These are phyloP conservation scores for Clarireedia homoeocarpa DNA, from an alignment of 2,329 filamentous ascomycete genomes.

Conservation along the genomic window DNA sequence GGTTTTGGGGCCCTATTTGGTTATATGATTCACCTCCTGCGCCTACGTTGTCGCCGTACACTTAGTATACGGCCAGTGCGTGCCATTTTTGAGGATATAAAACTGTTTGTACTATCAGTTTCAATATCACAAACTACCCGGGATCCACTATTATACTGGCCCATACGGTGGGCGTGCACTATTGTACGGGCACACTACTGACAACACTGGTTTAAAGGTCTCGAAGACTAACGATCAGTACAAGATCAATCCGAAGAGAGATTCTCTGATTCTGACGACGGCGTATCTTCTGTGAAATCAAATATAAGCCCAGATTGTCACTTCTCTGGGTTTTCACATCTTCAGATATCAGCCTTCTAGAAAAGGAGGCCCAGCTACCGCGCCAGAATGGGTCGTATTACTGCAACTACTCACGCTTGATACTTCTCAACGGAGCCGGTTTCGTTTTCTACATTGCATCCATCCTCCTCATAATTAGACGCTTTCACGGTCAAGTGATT, in stretches of 20 bases:
- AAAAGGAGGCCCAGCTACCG: background rate
- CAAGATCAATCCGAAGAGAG: background rate
- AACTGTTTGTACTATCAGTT: no score
- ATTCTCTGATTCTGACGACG: background rate
- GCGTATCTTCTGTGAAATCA: background rate
- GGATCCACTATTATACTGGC: no score
- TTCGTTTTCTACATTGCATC: background rate
- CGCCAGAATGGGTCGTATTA: background rate
- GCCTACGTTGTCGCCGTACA: no score
- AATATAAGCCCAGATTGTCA: no score
- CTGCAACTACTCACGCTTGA: background rate
- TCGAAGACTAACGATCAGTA: background rate
- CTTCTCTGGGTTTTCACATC: background rate
- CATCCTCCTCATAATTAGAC: background rate
- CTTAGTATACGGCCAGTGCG: no score
- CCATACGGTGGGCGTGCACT: no score
- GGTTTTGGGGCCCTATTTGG: no score
- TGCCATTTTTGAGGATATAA: no score
- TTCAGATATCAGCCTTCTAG: background rate
- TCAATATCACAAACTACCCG: no score
- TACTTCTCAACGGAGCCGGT: background rate
- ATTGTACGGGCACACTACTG: no score
- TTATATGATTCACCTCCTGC: no score
- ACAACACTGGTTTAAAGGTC: background rate
- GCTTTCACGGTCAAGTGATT: background rate